Percentiles rank a stretch among this genome's conserved stretches.
These are phyloP conservation scores for Ascochyta viciae-villosae DNA, from an alignment of 2,329 filamentous ascomycete genomes.

Conservation along the genomic window DNA sequence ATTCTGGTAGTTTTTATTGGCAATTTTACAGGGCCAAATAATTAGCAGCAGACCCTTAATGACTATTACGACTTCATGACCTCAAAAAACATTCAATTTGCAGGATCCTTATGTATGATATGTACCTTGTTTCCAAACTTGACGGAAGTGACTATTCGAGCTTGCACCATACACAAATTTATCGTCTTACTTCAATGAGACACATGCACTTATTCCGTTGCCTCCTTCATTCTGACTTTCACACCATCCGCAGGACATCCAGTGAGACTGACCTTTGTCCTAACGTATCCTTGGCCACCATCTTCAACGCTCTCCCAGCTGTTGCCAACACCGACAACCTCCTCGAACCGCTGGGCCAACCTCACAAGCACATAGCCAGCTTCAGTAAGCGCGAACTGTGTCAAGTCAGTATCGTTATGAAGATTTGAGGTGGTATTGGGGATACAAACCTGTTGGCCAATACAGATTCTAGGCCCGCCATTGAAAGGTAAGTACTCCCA, in stretches of 20 bases:
- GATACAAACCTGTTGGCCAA: conserved; percentile 32
- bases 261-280: conserved; percentile 34
- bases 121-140: no score
- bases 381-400: conserved; percentile 41
- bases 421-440: no score
- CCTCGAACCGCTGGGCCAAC: conserved; percentile 39
- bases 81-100: background rate
- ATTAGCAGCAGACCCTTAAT: conserved; percentile 23
- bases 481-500: conserved; percentile 48
- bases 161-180: no score
- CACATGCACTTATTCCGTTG: conserved; percentile 16
- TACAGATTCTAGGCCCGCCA: conserved; percentile 42
- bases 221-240: conserved; percentile 42
- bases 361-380: conserved; percentile 39
- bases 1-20: conserved; percentile 51
- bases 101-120: no score
- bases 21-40: conserved; percentile 47
- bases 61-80: conserved; percentile 2
- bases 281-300: conserved; percentile 34
- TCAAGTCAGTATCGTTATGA: no score
- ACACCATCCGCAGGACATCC: conserved; percentile 42
- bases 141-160: no score
- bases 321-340: conserved; percentile 34
- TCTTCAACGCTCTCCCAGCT: conserved; percentile 34
- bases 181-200: no score